A percentile compares a stretch with the other conserved stretches of the same genome.
Evolutionary conservation across 805 yeast species (phyloP).

Genomic region (Myxozyma lipomycoides): DNA sequence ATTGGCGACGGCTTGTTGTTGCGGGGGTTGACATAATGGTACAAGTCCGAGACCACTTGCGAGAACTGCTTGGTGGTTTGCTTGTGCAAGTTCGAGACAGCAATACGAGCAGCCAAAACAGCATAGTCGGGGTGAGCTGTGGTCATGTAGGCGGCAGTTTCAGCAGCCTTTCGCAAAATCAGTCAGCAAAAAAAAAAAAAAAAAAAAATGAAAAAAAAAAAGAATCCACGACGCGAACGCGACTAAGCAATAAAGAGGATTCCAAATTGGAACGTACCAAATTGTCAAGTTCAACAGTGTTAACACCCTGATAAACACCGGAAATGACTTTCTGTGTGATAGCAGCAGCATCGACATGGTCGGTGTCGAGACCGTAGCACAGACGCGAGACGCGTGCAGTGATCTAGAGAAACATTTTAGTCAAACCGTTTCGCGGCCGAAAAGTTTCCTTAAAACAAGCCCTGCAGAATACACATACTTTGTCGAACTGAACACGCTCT

Average conservation of each 20-base stretch:
- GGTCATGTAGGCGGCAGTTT: constrained; percentile 96
- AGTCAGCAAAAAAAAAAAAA: neutral
- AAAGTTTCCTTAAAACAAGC: neutral
- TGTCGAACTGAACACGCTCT: constrained; percentile 87
- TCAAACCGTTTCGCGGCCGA: too few species aligned
- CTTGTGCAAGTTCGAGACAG: constrained; percentile 89
- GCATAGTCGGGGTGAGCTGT: constrained; percentile 98
- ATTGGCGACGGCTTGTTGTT: constrained; percentile 65
- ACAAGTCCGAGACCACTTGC: constrained; percentile 67
- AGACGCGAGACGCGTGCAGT: constrained; percentile 91
- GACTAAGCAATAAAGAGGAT: constrained; percentile 24
- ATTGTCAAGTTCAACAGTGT: constrained; percentile 74
- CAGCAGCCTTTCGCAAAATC: constrained; percentile 71
- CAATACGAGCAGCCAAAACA: constrained; percentile 79
- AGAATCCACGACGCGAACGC: neutral
- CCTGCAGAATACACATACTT: constrained; percentile 17
- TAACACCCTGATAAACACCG: constrained; percentile 96
- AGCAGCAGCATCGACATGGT: constrained; percentile 90
- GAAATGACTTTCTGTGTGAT: constrained; percentile 93
- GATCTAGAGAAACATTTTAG: constrained; percentile 58
- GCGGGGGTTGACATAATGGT: constrained; percentile 74
- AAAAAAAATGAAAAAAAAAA: too few species aligned
- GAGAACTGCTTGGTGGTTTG: constrained; percentile 87
- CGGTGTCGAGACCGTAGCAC: constrained; percentile 88
- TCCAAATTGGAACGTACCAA: constrained; percentile 27